These are phyloP conservation scores for Chaetomiaceae sp. DNA, from an alignment of 2,329 filamentous ascomycete genomes.

Conservation along the genomic window DNA sequence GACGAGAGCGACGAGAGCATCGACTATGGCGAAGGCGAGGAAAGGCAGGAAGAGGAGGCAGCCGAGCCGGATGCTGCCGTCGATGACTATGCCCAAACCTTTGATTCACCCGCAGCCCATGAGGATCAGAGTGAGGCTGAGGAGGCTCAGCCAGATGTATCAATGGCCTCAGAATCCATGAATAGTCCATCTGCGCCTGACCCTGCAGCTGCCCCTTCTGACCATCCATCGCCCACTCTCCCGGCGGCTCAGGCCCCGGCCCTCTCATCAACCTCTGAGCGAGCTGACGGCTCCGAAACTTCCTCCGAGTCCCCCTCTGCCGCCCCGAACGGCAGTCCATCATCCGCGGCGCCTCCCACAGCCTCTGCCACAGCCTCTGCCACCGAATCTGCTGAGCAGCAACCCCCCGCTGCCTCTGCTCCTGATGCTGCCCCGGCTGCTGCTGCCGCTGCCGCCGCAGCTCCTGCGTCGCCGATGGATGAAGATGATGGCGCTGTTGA, in stretches of 20 bases:
- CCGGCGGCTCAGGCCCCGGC: conserved; percentile 8
- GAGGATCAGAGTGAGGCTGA: conserved; percentile 31
- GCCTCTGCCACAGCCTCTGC: conserved; percentile 6
- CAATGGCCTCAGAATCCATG: conserved; percentile 42
- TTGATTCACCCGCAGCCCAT: conserved; percentile 42
- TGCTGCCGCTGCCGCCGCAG: conserved; percentile 3
- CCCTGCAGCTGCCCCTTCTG: conserved; percentile 29
- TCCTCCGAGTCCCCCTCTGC: conserved; percentile 10
- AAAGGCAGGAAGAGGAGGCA: conserved; percentile 27
- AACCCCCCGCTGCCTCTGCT: conserved; percentile 11
- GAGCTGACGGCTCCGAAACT: conserved; percentile 2
- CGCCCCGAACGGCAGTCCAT: conserved; percentile 13
- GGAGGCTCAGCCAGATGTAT: conserved; percentile 39
- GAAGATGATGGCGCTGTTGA: conserved; percentile 29
- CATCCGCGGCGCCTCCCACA: conserved; percentile 12
- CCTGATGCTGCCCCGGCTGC: conserved; percentile 12
- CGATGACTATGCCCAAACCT: conserved; percentile 49
- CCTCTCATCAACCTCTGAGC: conserved; percentile 13
- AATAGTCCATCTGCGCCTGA: conserved; percentile 38
- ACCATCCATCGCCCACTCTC: conserved; percentile 18
- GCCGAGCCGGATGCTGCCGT: conserved; percentile 31
- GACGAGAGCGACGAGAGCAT: conserved; percentile 42
- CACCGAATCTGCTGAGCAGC: conserved; percentile 8
- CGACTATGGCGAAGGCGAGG: conserved; percentile 41
- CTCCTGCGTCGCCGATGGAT: conserved; percentile 19